Evolutionary conservation across 2,329 filamentous ascomycete genomes (phyloP), one percentile per base, ranked within the genome.

Genomic region (Arthroderma uncinatum): DNA sequence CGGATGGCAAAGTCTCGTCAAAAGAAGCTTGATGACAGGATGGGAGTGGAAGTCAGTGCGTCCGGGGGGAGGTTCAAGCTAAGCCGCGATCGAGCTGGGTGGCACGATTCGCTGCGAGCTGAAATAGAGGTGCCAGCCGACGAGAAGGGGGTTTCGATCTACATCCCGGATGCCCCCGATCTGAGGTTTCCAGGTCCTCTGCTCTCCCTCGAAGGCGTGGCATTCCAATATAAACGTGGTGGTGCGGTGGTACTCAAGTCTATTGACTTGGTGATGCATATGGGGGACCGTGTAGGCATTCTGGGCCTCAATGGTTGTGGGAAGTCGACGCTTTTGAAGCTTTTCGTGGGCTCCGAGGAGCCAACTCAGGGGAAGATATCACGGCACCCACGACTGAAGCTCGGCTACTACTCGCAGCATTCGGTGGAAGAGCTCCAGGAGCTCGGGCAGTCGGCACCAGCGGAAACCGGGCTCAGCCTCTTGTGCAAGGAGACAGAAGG

Each of bases 1-100:
- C 83, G 87, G n/a, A 87, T 91, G 74, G 89, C 88, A 2, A 91
- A 90, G 61, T 88, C 85, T 3, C 79, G 88, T 0, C 87, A 91
- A 72, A 92, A 90, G 75, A 91, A 89, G 67, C 78, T 94, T 0
- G 88, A 94, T 57, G 85, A 93, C 57, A 78, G 88, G 4, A 87
- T 84, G 82, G 89, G 89, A 0, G 70, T 94, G 64, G 79, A 91
- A 65, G 84, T 89, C 40, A 86, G 76, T 61, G 81, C 82, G 5
- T 84, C 79, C 54, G 89, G 89, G 1, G 81, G 81, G 4, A 76
- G 86, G 1, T 94, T 94, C 76, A 92, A 92, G 71, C 76, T 93
- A 34, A 93, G 88, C 65, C 77, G 86, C 10, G 89, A 94, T 64
- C 72, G 85, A 1, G 75, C 62, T 0, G 89, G 87, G 0, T 88